Percentiles rank a stretch among this genome's conserved stretches.
These are phyloP conservation scores for Cystobasidiaceae sp. DNA, from an alignment of 1,284 basidiomycete genomes.

Conservation along the genomic window DNA sequence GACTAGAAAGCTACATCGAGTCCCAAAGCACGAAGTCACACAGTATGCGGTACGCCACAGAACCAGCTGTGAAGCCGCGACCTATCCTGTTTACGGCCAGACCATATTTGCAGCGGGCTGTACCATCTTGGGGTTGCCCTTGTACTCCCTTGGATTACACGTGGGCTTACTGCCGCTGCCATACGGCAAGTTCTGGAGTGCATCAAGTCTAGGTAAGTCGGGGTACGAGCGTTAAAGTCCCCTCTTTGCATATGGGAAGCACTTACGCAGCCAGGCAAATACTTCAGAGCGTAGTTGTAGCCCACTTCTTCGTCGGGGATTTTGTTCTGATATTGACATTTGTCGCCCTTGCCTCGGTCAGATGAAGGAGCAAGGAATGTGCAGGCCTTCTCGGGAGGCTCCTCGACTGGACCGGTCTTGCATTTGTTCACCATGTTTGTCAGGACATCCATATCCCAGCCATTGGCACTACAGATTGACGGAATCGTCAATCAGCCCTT, in stretches of 20 bases:
- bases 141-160: background rate
- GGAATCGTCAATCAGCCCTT: background rate
- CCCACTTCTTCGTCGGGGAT: conserved; percentile 22
- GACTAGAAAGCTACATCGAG: background rate
- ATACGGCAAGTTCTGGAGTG: conserved; percentile 13
- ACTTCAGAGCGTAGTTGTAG: background rate
- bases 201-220: background rate
- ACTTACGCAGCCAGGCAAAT: conserved; percentile 22
- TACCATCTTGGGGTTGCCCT: conserved; percentile 2
- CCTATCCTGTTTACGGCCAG: background rate
- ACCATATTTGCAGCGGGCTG: background rate
- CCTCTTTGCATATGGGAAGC: no score
- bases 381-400: conserved; percentile 16
- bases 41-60: no score
- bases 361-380: background rate
- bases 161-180: conserved; percentile 4
- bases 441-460: conserved; percentile 13
- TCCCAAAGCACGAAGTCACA: background rate
- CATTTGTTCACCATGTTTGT: conserved; percentile 4
- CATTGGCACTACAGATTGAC: background rate
- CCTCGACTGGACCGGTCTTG: conserved; percentile 22
- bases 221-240: background rate
- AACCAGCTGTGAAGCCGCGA: background rate
- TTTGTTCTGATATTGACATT: conserved; percentile 2
- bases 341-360: background rate